phyloP scores from a whole-genome alignment of 768 basidiomycete species.

The Hypsizygus marmoreus region DNA sequence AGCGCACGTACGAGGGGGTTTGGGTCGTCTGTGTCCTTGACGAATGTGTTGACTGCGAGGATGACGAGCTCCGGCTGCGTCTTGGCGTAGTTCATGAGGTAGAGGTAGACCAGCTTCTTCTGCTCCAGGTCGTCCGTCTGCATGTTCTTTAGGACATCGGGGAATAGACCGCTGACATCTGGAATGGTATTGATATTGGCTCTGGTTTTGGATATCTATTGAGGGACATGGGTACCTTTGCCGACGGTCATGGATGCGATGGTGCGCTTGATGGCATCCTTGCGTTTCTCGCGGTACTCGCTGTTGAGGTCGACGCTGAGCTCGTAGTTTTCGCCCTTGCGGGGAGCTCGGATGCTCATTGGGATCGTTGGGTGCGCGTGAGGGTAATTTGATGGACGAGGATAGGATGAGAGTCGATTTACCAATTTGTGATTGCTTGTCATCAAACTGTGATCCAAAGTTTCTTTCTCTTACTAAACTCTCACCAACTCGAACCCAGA shows the following conservation, averaged over 20 bases:
- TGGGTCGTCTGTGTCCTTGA: constrained; percentile 94
- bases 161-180: constrained; percentile 95
- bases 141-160: constrained; percentile 99
- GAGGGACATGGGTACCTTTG: constrained; percentile 64
- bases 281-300: constrained; percentile 91
- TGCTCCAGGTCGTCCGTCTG: constrained; percentile 99
- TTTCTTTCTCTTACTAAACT: no score
- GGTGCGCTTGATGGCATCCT: constrained; percentile 97
- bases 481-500: no score
- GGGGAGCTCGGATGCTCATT: constrained; percentile 60
- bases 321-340: constrained; percentile 95
- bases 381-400: no score
- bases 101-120: constrained; percentile 99
- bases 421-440: no score
- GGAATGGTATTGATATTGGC: constrained; percentile 8
- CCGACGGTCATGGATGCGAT: constrained; percentile 99
- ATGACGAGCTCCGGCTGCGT: constrained; percentile 99
- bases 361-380: no score
- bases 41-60: constrained; percentile 98
- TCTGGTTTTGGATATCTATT: neutral
- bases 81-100: constrained; percentile 99
- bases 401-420: no score
- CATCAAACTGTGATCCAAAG: no score
- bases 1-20: constrained; percentile 96
- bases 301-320: constrained; percentile 96